Base-by-base conservation (phyloP, 2,329 filamentous ascomycete genomes). In the Xenoacremonium recifei region DNA sequence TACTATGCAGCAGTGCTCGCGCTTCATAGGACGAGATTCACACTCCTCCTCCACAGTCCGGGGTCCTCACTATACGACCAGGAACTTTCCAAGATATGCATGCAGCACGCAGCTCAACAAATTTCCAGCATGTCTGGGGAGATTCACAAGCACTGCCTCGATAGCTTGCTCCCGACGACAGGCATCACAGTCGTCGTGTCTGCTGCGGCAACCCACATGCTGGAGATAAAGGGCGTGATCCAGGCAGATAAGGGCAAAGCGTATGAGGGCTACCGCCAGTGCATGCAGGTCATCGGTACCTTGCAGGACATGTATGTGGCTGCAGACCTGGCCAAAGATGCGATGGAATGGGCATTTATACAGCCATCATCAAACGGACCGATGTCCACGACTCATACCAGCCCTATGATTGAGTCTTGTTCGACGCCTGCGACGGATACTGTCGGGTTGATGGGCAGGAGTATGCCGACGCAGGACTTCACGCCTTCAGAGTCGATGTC, bases 1-100 rank as follows among this genome's bases (percentile, higher is more conserved):
- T 96, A 93, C 65, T 86, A 89, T 63, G 93, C 90, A 2, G 93
- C 89, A 1, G 76, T 93, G 15, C 95, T 89, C 37, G 90, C 90
- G 2, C 75, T 96, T 13, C 89, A 96, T 64, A 82, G 91, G 43
- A 45, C 16, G 23, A 42, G 5, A 45, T 13, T 90, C 91, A 2
- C 89, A 95, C 51, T 91, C 96, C 41, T 84, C 84, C 0, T 79
- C 80, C 7, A 79, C 84, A 35, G n/a, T 0, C 57, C 58, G 45
- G 71, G 71, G 49, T 62, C 65, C 5, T 70, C 72, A 15, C 69
- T 66, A 47, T 69, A 71, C 10, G 79, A 89, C 10, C 85, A 93
- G 56, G 88, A 95, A 43, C 76, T 87, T 39, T 95, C 90, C 1
- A 82, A 89, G 31, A 78, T 81, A 45, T 87, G 89, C 50, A 89